Percentiles rank a stretch among this genome's conserved stretches.
phyloP scores from a whole-genome alignment of 169 alveolate species.

The Cyclospora cayetanensis region DNA sequence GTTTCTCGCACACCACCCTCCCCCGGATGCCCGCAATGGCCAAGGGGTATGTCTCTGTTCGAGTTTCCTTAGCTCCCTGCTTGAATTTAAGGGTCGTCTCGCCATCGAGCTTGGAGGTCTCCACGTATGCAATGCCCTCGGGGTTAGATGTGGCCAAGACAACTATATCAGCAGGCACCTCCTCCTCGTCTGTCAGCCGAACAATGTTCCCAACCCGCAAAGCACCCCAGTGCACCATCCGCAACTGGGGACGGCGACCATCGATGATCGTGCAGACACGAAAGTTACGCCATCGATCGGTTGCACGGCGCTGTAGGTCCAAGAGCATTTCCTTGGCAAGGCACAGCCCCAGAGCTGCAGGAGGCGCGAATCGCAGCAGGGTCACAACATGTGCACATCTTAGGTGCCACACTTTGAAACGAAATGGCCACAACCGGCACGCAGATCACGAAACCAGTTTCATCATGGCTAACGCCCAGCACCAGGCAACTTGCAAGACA shows the following conservation, averaged over 20 bases:
- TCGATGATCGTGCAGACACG: slow-evolving; percentile 61
- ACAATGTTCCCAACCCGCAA: slow-evolving; percentile 95
- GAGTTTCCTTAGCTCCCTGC: slow-evolving; percentile 87
- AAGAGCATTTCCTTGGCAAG: slow-evolving; percentile 7
- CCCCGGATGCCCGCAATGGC: slow-evolving; percentile 72
- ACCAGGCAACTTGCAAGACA: no score
- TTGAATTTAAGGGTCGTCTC: slow-evolving; percentile 93
- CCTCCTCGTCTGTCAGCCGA: slow-evolving; percentile 87
- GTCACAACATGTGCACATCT: no score
- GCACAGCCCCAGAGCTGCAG: slow-evolving; percentile 55
- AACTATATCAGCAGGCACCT: slow-evolving; percentile 93
- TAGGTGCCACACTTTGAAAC: no score
- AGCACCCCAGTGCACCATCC: slow-evolving; percentile 50
- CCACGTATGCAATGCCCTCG: slow-evolving; percentile 94
- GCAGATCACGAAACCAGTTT: no score
- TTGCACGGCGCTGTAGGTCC: slow-evolving; percentile 37
- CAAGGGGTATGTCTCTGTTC: slow-evolving; percentile 53
- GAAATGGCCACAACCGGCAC: no score
- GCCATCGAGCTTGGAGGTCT: slow-evolving; percentile 97
- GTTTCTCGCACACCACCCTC: slow-evolving; percentile 66
- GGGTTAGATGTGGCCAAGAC: slow-evolving; percentile 88
- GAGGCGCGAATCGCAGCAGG: no score
- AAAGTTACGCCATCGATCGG: slow-evolving; percentile 21
- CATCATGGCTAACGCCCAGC: no score
- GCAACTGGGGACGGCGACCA: slow-evolving; percentile 60